A percentile compares a stretch with the other conserved stretches of the same genome.
phyloP scores from a whole-genome alignment of 257 asterid genomes.

The Solanum phureja region DNA sequence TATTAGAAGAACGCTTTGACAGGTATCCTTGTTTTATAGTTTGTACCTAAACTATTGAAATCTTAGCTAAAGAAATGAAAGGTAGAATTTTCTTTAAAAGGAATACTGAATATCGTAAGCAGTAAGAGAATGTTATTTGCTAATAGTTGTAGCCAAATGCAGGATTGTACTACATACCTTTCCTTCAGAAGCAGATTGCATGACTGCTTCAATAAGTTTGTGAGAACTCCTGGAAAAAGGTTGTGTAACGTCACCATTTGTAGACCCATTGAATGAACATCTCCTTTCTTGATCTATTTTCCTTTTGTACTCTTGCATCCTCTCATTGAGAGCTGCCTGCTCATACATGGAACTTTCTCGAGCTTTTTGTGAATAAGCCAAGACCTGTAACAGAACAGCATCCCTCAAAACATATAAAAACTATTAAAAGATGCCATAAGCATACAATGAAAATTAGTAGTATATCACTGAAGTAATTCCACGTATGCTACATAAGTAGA shows the following conservation, averaged over 20 bases:
- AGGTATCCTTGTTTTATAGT: conserved; percentile 78
- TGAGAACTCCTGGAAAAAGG: conserved; percentile 52
- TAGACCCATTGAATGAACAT: conserved; percentile 33
- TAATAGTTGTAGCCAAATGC: background rate
- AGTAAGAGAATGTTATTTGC: background rate
- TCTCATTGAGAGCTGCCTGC: conserved; percentile 63
- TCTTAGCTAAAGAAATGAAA: conserved; percentile 26
- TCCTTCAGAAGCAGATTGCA: conserved; percentile 76
- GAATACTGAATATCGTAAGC: background rate
- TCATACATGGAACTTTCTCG: conserved; percentile 64
- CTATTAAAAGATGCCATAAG: background rate
- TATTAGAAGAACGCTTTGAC: conserved; percentile 64
- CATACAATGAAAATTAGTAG: background rate
- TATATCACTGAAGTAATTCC: background rate
- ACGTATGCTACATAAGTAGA: background rate
- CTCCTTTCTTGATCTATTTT: conserved; percentile 59
- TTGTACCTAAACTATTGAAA: conserved; percentile 80
- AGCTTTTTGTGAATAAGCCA: conserved; percentile 72
- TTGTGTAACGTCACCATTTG: conserved; percentile 35
- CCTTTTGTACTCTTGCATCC: conserved; percentile 65
- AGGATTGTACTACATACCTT: conserved; percentile 39
- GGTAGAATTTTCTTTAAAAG: background rate
- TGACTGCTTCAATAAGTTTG: conserved; percentile 74
- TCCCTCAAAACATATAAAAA: background rate
- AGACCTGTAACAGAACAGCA: conserved; percentile 35